Evolutionary conservation across 2,329 filamentous ascomycete genomes (phyloP), one percentile per base, ranked within the genome.

Genomic region (Arthrobotrys sphaeroides): DNA sequence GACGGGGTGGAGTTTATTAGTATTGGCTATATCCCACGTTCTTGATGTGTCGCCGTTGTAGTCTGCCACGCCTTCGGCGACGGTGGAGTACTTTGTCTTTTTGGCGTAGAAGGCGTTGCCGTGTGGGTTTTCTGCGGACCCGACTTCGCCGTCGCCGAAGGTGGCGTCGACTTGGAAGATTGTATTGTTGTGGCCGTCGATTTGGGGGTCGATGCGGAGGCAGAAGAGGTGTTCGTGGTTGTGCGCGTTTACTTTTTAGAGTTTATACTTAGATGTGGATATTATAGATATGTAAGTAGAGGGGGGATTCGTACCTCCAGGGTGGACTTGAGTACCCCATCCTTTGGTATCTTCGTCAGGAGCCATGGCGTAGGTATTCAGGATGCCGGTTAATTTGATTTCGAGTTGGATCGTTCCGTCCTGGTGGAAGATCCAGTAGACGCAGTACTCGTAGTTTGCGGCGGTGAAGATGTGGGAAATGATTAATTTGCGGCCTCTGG

Each of bases 151-250:
- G 0, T 90, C 86, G 0, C 90, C 90, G 0, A 86, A 85, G 0
- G 89, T 86, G 0, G 92, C 90, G 79, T 97, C 94, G 10, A 90
- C 89, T 83, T 94, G 88, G 85, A 93, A 94, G 73, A 97, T 86
- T 0, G 93, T 94, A 82, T 97, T 97, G 77, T 90, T 87, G 0
- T 90, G 88, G 0, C 94, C 94, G 81, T 97, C 94, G 66, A 97
- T 88, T 80, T 94, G 95, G 31, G 93, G 88, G 81, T 97, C 91
- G 45, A 97, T 85, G 43, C 94, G 91, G 45, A 97, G 85, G 81
- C 93, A 97, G 87, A 97, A 97, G 31, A 97, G 87, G 82, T 97
- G 94, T 83, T 97, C 93, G 83, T 97, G 94, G 84, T 97, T 97
- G 84, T 97, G 94, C 0, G 94, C 94, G 80, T 97, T 96, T 80